Evolutionary conservation across 768 basidiomycete species (phyloP), one percentile per base, ranked within the genome.

Genomic region (Termitomyces sp.): DNA sequence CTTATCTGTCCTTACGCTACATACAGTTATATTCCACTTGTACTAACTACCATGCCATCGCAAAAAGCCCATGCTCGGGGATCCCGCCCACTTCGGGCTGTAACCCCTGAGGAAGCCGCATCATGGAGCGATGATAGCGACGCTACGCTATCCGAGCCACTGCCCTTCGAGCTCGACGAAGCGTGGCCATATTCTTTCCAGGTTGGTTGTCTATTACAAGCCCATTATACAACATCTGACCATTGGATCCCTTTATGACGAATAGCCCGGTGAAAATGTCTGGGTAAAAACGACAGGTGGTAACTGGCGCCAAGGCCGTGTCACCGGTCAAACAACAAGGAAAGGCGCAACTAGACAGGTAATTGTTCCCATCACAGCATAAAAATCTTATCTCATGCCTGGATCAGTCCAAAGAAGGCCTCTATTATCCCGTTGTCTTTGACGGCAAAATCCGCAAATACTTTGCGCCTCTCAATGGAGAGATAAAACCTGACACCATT

Each of bases 391-490:
- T 45, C 30, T 54, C 50, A 56, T 38, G 21, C 41, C 26, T 5
- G 11, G 11, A n/a, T 19, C 47, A 47, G 52, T 62, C 84, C 80
- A 70, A 73, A 42, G 69, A 77, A 31, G 81, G 81, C 23, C 66
- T 83, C 21, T 82, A 76, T 60, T 87, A 81, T 67, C 77, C 77
- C 15, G 83, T 81, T 33, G 66, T 76, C 48, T 85, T 79, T 56
- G 69, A 74, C 47, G 68, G 65, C 55, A 76, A 75, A 54, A 65
- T 82, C 33, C 79, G 84, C 35, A 84, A 81, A 65, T 83, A 81
- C 64, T 81, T 83, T 63, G 77, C 85, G 2, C 85, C 86, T 6
- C 69, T 83, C 49, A 81, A 85, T 53, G 86, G 85, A 17, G 84
- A 86, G 58, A 77, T 87, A 54, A 87, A 87, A 66, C 85, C 85